Evolutionary conservation across 495 filamentous ascomycete genomes (phyloP), one percentile per base, ranked within the genome.

Genomic region (Daldinia bambusicola): DNA sequence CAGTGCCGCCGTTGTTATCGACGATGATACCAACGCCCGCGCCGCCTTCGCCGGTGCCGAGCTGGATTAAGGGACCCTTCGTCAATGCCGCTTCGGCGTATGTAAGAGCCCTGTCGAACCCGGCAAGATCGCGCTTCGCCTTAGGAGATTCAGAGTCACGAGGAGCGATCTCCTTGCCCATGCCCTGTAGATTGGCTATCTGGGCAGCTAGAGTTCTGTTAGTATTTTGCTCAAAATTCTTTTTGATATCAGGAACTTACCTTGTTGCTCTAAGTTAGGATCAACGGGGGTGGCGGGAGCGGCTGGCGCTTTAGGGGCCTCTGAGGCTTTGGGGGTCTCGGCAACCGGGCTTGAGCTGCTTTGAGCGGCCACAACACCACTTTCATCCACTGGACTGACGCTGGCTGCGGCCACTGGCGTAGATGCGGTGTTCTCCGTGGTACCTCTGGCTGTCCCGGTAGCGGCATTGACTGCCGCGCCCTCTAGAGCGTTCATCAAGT

Each of bases 91-190:
- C 82, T 69, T 83, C 79, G 55, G 82, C 82, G 64, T 72, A 85
- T 16, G 75, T 81, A 26, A 85, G 78, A 1, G 83, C 83, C 5
- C 82, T 80, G 72, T 85, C 81, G 59, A 85, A 85, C 41, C 83
- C 82, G 30, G 78, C 72, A 5, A 84, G 77, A 55, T 85, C 82
- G 53, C 83, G 75, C 73, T 81, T 82, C 12, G 56, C 69, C 59
- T 74, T 72, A 38, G 66, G 56, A 1, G 69, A 36, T 22, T 69
- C 69, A 13, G 56, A n/a, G 34, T 74, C 74, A 9, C 82, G 81
- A 16, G 82, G 82, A 55, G 80, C 79, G 64, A 84, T 84, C 63
- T 83, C 80, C 74, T 85, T 85, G 53, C 82, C 82, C 76, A 85
- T 78, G 53, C 83, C 83, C 67, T 84, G 83, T 38, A 84, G 77